Percentiles rank a stretch among this genome's conserved stretches.
Evolutionary conservation across 1,284 basidiomycete genomes (phyloP).

Genomic region (Boletellus dicymbophilus): DNA sequence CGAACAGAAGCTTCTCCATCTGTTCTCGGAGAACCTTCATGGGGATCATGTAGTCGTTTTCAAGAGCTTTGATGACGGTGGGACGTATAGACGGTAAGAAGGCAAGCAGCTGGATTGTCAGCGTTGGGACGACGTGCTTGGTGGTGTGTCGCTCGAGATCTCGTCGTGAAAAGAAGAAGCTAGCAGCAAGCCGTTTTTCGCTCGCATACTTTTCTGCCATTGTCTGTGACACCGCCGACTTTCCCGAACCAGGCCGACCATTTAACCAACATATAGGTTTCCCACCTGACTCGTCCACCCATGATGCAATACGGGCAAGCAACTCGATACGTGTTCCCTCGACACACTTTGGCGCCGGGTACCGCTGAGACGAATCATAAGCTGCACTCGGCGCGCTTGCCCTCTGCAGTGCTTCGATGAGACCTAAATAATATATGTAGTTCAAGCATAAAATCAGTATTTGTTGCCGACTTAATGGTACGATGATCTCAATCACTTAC

Average conservation of each 20-base stretch:
- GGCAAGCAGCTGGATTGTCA: constrained; percentile 13
- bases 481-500: neutral
- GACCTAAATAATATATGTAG: neutral
- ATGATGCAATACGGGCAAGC: constrained; percentile 5
- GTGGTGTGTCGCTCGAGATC: constrained; percentile 13
- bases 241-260: constrained; percentile 15
- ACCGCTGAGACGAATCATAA: constrained; percentile 10
- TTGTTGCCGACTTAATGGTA: too few species aligned
- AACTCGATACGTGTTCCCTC: constrained; percentile 15
- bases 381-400: constrained; percentile 10
- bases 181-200: constrained; percentile 14
- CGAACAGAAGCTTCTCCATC: constrained; percentile 16
- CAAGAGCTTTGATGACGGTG: constrained; percentile 7
- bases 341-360: constrained; percentile 11
- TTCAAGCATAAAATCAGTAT: too few species aligned
- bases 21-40: constrained; percentile 23
- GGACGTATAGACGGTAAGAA: constrained; percentile 9
- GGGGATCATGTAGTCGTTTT: constrained; percentile 19
- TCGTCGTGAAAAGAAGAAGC: constrained; percentile 21
- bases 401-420: constrained; percentile 9
- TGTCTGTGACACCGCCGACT: constrained; percentile 16
- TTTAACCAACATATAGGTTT: constrained; percentile 14
- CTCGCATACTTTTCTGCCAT: constrained; percentile 9
- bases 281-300: constrained; percentile 9
- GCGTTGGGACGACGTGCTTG: constrained; percentile 15